Evolutionary conservation across 75 land plant genomes (phyloP).

Genomic region (Pseudotsuga menziesii): DNA sequence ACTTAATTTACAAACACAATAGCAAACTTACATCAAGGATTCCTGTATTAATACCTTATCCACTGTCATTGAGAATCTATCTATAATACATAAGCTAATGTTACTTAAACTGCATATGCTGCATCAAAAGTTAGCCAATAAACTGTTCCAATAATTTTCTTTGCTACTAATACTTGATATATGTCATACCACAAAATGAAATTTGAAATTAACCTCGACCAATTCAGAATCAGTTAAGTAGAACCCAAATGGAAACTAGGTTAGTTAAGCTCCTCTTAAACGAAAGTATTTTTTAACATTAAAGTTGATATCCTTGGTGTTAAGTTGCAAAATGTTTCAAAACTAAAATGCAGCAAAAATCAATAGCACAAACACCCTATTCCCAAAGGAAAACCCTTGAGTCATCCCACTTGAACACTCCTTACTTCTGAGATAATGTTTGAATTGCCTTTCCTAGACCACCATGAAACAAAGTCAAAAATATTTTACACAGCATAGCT

Average conservation of each 20-base stretch:
- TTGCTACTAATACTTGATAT: not conserved
- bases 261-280: not conserved
- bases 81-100: too few relatives aligned
- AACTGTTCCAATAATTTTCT: not conserved
- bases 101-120: too few relatives aligned
- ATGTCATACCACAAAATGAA: not conserved
- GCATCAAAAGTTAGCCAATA: too few relatives aligned
- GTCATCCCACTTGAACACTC: not conserved
- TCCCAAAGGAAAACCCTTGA: not conserved
- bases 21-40: too few relatives aligned
- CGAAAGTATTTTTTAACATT: not conserved
- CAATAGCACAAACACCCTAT: not conserved
- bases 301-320: not conserved
- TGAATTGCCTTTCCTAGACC: not conserved
- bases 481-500: not conserved
- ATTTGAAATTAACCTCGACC: not conserved
- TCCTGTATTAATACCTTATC: too few relatives aligned
- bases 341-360: not conserved
- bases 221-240: too few relatives aligned
- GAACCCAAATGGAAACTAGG: not conserved
- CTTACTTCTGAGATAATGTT: not conserved
- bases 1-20: too few relatives aligned
- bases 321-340: not conserved
- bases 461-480: not conserved
- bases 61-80: too few relatives aligned